Conservation (phyloP, 2,329 filamentous ascomycete genomes). For the Myriosclerotinia curreyana region DNA sequence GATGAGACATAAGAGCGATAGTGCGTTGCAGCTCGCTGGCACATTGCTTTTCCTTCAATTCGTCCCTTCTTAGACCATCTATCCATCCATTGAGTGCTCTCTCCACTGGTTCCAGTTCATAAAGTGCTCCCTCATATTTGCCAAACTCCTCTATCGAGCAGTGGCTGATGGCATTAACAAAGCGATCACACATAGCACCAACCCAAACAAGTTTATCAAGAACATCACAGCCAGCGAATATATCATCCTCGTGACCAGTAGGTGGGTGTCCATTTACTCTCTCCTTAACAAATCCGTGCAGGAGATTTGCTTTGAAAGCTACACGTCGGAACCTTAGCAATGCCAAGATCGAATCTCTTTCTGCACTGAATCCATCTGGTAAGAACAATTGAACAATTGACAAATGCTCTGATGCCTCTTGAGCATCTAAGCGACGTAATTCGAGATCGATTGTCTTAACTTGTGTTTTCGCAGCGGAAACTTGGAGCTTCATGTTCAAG, state of each 20-base stretch:
- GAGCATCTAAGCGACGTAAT: slow-evolving; percentile 78
- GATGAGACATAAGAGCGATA: slow-evolving; percentile 81
- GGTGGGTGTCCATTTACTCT: slow-evolving; percentile 65
- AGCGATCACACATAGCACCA: slow-evolving; percentile 76
- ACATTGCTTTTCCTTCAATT: slow-evolving; percentile 80
- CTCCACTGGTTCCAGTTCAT: slow-evolving; percentile 90
- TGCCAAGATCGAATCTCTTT: slow-evolving; percentile 83
- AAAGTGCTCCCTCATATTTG: slow-evolving; percentile 73
- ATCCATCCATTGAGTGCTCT: slow-evolving; percentile 85
- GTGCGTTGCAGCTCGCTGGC: slow-evolving; percentile 78
- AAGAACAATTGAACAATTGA: slow-evolving; percentile 86
- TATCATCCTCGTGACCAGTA: slow-evolving; percentile 71
- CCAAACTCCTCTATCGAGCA: slow-evolving; percentile 77
- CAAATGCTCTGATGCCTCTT: slow-evolving; percentile 84
- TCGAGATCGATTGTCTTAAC: slow-evolving; percentile 93
- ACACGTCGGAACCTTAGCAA: slow-evolving; percentile 85
- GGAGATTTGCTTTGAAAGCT: slow-evolving; percentile 79
- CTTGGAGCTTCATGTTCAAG: slow-evolving; percentile 88
- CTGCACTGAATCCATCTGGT: slow-evolving; percentile 75
- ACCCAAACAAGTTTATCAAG: slow-evolving; percentile 86
- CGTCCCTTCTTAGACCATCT: slow-evolving; percentile 76
- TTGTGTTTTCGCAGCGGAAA: slow-evolving; percentile 86
- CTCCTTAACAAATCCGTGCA: slow-evolving; percentile 77
- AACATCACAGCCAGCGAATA: slow-evolving; percentile 76
- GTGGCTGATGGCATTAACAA: slow-evolving; percentile 74